Evolutionary conservation across 176 grass and related monocot species (phyloP).

Genomic region (Calamus simplicifolius): DNA sequence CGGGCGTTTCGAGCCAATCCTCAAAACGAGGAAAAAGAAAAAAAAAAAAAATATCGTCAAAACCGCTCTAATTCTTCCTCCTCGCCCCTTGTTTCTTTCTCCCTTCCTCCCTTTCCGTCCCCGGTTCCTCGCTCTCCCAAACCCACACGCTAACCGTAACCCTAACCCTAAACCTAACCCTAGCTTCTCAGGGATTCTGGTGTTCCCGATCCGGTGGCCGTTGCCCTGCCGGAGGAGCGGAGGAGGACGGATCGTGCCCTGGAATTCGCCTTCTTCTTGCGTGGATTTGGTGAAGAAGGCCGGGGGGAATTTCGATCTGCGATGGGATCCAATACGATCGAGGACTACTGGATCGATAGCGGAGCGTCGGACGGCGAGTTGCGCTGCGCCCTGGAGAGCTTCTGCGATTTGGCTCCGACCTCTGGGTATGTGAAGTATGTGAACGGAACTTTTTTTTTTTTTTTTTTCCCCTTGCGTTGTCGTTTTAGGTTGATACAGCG

Average conservation of each 20-base stretch:
- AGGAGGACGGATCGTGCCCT: no score
- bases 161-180: constrained; percentile 3
- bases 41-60: neutral
- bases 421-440: constrained; percentile 6
- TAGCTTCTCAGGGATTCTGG: neutral
- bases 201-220: neutral
- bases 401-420: constrained; percentile 14
- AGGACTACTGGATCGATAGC: constrained; percentile 42
- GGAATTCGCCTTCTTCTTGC: neutral
- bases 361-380: constrained; percentile 31
- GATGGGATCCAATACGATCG: constrained; percentile 29
- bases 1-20: neutral
- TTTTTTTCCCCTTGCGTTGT: neutral
- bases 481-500: neutral
- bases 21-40: neutral
- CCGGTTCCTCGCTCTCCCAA: no score
- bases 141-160: neutral
- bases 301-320: neutral
- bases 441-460: neutral
- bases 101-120: neutral
- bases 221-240: no score
- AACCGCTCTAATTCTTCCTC: neutral
- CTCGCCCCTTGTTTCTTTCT: neutral
- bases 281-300: neutral
- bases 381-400: constrained; percentile 29